Evolutionary conservation across 805 yeast species (phyloP), one percentile per base, ranked within the genome.

Genomic region (Limtongia smithiae): DNA sequence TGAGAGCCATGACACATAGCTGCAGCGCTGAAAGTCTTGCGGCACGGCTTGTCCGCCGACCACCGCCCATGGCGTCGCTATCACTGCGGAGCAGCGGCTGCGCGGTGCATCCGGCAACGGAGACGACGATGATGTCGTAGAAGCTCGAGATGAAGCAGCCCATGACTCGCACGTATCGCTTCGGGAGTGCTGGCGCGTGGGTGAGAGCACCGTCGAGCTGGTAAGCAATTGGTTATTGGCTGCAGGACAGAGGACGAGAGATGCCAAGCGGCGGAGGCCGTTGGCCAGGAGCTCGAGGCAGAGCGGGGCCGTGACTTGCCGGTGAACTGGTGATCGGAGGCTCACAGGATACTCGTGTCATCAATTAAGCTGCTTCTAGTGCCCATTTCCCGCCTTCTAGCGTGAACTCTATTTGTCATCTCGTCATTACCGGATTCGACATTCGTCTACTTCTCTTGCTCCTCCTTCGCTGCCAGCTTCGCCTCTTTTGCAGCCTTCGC

Each of bases 71-170:
- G n/a, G n/a, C n/a, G n/a, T n/a, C n/a, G n/a, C n/a, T n/a, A n/a
- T n/a, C n/a, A n/a, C n/a, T n/a, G n/a, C 33, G 33, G 20, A 7
- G 28, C 18, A 27, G 42, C n/a, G 20, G 33, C 15, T n/a, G 42
- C 33, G 22, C 42, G n/a, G n/a, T n/a, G n/a, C 28, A 9, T 7
- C 28, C 9, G 6, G 28, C 46, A 28, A 33, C 43, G n/a, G 47
- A 25, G 41, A 51, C 44, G 37, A 51, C 55, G 45, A 51, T 46
- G 28, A 51, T 45, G 42, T 51, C 55, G 37, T 51, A 51, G 22
- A 51, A 47, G 5, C 46, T 37, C 14, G 55, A 51, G 32, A 51
- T 46, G n/a, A 51, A 46, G 36, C 55, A 51, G 42, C 55, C 55
- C 55, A 51, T 51, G n/a, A n/a, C n/a, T n/a, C n/a, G n/a, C n/a